These are phyloP conservation scores for Dissoconium aciculare DNA, from an alignment of 2,329 filamentous ascomycete genomes.

Conservation along the genomic window DNA sequence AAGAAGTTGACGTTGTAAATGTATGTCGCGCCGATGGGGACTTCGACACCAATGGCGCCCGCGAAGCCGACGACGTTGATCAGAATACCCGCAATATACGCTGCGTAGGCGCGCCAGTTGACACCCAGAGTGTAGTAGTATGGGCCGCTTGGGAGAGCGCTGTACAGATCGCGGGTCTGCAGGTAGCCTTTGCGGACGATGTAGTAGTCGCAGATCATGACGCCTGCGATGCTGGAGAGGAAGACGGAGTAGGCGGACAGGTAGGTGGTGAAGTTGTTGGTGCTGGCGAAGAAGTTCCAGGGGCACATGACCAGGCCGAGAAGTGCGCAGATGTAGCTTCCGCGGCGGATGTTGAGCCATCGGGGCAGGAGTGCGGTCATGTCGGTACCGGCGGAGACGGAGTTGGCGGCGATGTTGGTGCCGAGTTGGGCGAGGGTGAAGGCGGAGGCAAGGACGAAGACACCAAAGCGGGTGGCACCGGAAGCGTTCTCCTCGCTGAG, in stretches of 20 bases:
- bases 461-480: constrained; percentile 34
- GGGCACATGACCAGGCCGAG: constrained; percentile 78
- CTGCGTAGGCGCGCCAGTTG: constrained; percentile 69
- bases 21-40: constrained; percentile 67
- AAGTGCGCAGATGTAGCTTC: constrained; percentile 68
- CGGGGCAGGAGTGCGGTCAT: constrained; percentile 37
- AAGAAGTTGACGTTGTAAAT: constrained; percentile 91
- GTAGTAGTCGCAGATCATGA: constrained; percentile 82
- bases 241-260: constrained; percentile 87
- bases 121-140: constrained; percentile 65
- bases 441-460: constrained; percentile 34
- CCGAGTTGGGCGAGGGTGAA: constrained; percentile 37
- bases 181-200: constrained; percentile 68
- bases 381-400: constrained; percentile 40
- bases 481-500: constrained; percentile 26
- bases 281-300: constrained; percentile 58
- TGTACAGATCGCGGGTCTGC: constrained; percentile 65
- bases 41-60: constrained; percentile 54
- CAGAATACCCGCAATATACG: constrained; percentile 69
- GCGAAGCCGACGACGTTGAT: constrained; percentile 89
- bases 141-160: constrained; percentile 46
- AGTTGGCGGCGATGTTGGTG: constrained; percentile 45
- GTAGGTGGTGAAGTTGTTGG: constrained; percentile 81
- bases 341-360: constrained; percentile 58
- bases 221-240: constrained; percentile 83